Evolutionary conservation across 106 monocot species (phyloP).

Genomic region (Vanilla planifolia): DNA sequence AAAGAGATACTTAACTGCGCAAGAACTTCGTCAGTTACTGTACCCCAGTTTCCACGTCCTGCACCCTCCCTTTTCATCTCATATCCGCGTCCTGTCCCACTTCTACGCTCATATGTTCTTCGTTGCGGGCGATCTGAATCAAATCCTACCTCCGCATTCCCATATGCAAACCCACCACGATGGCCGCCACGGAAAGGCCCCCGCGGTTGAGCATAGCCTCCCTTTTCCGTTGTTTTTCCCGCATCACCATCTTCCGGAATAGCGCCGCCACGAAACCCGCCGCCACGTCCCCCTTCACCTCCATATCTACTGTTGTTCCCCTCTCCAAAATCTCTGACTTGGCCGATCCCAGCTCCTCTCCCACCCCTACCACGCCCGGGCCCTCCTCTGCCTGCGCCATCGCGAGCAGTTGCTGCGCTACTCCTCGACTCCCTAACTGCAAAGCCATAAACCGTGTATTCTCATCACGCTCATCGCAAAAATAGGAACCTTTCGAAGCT

Average conservation of each 20-base stretch:
- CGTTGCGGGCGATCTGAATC: slow-evolving; percentile 20
- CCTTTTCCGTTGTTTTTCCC: slow-evolving; percentile 16
- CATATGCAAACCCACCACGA: slow-evolving; percentile 39
- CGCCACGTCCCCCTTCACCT: background rate
- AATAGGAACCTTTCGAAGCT: background rate
- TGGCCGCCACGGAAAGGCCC: slow-evolving; percentile 36
- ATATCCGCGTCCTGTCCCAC: slow-evolving; percentile 85
- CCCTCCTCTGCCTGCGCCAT: slow-evolving; percentile 27
- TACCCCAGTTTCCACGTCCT: slow-evolving; percentile 90
- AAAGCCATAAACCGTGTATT: background rate
- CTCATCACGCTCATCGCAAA: background rate
- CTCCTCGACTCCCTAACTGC: slow-evolving; percentile 40
- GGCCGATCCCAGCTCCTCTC: slow-evolving; percentile 16
- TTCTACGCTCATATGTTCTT: slow-evolving; percentile 56
- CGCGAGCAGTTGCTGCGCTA: slow-evolving; percentile 19
- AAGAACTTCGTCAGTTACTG: slow-evolving; percentile 40
- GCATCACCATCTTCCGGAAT: slow-evolving; percentile 20
- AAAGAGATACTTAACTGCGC: slow-evolving; percentile 37
- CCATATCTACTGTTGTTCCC: slow-evolving; percentile 27
- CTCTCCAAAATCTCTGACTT: slow-evolving; percentile 34
- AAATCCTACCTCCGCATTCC: slow-evolving; percentile 28
- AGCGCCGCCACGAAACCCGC: background rate
- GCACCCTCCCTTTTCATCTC: slow-evolving; percentile 77
- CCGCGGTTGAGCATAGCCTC: slow-evolving; percentile 22
- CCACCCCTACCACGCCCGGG: slow-evolving; percentile 34